Base-by-base conservation (phyloP, 495 filamentous ascomycete genomes). In the Tricharina praecox region DNA sequence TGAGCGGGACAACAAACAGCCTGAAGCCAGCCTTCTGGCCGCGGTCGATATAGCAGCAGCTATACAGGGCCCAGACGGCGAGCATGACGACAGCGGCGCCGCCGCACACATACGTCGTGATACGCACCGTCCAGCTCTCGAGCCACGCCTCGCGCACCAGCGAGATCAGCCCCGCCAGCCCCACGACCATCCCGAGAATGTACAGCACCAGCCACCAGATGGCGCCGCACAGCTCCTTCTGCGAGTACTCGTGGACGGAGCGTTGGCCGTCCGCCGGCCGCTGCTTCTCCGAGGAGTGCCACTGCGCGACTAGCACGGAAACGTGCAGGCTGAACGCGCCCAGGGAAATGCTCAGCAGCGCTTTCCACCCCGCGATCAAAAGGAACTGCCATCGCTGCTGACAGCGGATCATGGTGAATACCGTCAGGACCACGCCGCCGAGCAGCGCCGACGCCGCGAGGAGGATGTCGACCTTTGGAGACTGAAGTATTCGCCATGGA, bases 351-450 rank as follows among this genome's bases (percentile, higher is more conserved):
- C 10, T 23, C 40, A 43, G 16, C 16, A 43, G 7, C 10, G 40
- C 23, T 26, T 43, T 43, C 40, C 40, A 43, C 4, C 19, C 16
- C 16, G 40, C 16, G 20, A 43, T 43, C 7, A 43, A 7, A 4
- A 43, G 9, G 20, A 43, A 43, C 16, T 43, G 40, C 40, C 40
- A 43, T 7, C 40, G 15, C 23, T 43, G 40, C 16, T 26, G 40
- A 16, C 40, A 43, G 8, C 40, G 40, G 8, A 43, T 26, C 16
- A 43, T 43, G 8, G 40, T 43, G 20, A 43, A 24, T 7, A 43
- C 16, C 15, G 40, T 26, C 8, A 43, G 3, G 10, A 7, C 23
- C 8, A 13, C 23, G 16, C 40, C 9, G 23, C 19, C 4, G 5
- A 43, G 9, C 3, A 43, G 11, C 23, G 10, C 40, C 18, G 20